Evolutionary conservation across 768 basidiomycete genomes (phyloP), one percentile per base, ranked within the genome.

Genomic region (Hemileccinum impolitum): DNA sequence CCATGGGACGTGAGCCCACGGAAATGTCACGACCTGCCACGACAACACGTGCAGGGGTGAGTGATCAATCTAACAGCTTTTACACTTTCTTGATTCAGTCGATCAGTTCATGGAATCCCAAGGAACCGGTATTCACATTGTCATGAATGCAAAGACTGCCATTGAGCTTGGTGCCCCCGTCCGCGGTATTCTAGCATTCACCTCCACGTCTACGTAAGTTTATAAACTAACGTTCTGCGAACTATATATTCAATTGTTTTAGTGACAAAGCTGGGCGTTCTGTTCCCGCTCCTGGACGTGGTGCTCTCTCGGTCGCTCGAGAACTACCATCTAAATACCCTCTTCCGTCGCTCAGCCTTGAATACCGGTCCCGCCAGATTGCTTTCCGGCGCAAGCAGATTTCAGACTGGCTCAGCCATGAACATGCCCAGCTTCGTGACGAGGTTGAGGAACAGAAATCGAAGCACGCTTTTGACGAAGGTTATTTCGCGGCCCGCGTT

Each of bases 201-300:
- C 96, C 2, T 94, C 95, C 3, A 99, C 96, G 3, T 93, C 93
- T 8, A 92, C 90, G 89, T 92, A 68, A 63, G 89, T 77, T 11
- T 26, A 3, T 26, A n/a, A 31, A 30, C 39, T 23, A 17, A 25
- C 15, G 18, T 34, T 42, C 19, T 30, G 41, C 3, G 19, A 17
- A 30, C 28, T 12, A 26, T 26, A 25, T 47, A 43, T 38, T 60
- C 34, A 60, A 35, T 42, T 19, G 21, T 47, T 41, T 37, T 56
- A 95, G 90, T 58, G 96, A 99, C 76, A 99, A 99, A 73, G 95
- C 96, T 52, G 96, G 96, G 15, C 93, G 96, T 43, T 97, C 94
- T 4, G 84, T 99, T 48, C 96, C 96, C 39, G 96, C 96, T 51
- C 96, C 96, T 42, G 96, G 96, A 48, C 85, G 86, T 51, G 96